These are phyloP conservation scores for Crithidia bombi DNA, from an alignment of 208 protist genomes.

Conservation along the genomic window DNA sequence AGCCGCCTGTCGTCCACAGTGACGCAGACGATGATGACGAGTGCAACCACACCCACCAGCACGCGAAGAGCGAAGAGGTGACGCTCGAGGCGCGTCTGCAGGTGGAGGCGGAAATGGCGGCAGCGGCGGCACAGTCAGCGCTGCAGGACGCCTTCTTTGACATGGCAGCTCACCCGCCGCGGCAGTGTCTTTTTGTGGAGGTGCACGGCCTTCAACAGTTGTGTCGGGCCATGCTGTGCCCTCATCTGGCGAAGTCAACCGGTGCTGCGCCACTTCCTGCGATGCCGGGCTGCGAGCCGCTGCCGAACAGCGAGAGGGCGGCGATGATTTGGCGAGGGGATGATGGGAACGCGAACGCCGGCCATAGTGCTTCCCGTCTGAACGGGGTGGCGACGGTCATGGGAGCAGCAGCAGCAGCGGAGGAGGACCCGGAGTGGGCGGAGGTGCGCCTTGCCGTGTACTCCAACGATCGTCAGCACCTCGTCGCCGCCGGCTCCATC, in stretches of 20 bases:
- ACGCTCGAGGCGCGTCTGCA: neutral
- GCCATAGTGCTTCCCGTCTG: neutral
- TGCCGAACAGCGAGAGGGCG: too few relatives aligned
- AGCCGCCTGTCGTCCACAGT: slow-evolving; percentile 17
- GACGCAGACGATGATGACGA: neutral
- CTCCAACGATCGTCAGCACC: slow-evolving; percentile 21
- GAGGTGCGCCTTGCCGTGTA: slow-evolving; percentile 28
- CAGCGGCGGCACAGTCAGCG: slow-evolving; percentile 9
- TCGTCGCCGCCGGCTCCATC: slow-evolving; percentile 24
- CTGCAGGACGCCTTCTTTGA: slow-evolving; percentile 5
- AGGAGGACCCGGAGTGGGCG: slow-evolving; percentile 27
- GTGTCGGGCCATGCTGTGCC: slow-evolving; percentile 14
- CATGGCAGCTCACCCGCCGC: slow-evolving; percentile 23
- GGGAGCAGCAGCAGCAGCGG: neutral
- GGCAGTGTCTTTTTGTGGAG: slow-evolving; percentile 31
- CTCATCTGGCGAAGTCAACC: neutral
- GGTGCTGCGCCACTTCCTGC: too few relatives aligned
- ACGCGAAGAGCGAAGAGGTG: neutral
- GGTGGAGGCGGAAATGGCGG: slow-evolving; percentile 12
- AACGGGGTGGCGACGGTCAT: neutral
- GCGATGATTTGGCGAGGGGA: slow-evolving; percentile 19
- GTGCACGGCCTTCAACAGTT: slow-evolving; percentile 20
- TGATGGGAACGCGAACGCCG: neutral
- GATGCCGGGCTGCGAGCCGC: too few relatives aligned
- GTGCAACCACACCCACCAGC: too few relatives aligned